These are phyloP conservation scores for Neurospora sublineolata DNA, from an alignment of 495 filamentous ascomycete species.

Conservation along the genomic window DNA sequence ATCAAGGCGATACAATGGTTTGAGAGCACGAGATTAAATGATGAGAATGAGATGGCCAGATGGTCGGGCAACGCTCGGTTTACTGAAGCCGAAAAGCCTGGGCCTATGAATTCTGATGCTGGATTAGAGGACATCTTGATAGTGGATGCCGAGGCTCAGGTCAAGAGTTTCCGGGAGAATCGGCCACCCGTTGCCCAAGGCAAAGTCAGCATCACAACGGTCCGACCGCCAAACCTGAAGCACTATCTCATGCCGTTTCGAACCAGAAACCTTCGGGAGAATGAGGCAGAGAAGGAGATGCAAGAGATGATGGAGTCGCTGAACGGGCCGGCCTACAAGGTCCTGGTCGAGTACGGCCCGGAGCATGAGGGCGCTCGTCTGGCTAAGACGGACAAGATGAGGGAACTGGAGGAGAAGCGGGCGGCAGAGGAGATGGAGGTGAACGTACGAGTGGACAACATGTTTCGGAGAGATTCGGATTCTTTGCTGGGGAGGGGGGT, in stretches of 20 bases:
- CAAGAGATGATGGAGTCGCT: not conserved
- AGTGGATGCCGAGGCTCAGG: not conserved
- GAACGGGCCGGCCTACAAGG: not conserved
- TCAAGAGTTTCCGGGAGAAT: not conserved
- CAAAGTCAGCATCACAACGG: not conserved
- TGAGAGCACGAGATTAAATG: not conserved
- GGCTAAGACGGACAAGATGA: not conserved
- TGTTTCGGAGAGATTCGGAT: not conserved
- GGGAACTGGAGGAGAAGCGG: not conserved
- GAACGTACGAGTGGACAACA: not conserved
- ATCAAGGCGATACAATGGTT: not conserved
- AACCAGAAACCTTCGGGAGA: not conserved
- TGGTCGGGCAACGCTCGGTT: not conserved
- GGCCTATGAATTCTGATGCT: not conserved
- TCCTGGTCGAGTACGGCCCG: not conserved
- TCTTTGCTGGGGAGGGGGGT: not conserved
- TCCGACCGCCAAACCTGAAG: not conserved
- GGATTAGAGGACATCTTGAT: not conserved
- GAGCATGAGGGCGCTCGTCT: not conserved
- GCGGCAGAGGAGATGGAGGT: not conserved
- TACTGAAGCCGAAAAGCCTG: not conserved
- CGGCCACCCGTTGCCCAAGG: not conserved
- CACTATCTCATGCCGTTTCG: not conserved
- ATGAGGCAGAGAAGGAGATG: not conserved
- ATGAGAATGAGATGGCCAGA: not conserved